Evolutionary conservation across 2,329 filamentous ascomycete species (phyloP).

Genomic region (Pseudogymnoascus sp.): DNA sequence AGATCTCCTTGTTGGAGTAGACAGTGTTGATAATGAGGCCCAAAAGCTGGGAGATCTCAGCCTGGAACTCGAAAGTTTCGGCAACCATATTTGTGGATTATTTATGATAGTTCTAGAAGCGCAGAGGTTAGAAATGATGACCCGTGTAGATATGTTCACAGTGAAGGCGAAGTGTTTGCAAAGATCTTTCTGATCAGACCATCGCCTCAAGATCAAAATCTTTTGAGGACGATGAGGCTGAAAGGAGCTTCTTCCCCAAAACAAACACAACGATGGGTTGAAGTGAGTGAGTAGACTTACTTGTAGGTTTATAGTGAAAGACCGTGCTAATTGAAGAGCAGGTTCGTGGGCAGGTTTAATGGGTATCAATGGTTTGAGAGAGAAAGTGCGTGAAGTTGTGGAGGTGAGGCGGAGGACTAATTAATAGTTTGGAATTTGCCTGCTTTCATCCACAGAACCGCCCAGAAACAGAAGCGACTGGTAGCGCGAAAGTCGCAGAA

Average conservation of each 20-base stretch:
- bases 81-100: constrained; percentile 59
- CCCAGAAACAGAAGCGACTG: constrained; percentile 10
- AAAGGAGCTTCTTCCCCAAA: not conserved
- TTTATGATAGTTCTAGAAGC: constrained; percentile 11
- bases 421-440: constrained; percentile 11
- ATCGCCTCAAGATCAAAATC: not conserved
- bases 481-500: constrained; percentile 11
- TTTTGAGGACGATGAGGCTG: not conserved
- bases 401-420: constrained; percentile 9
- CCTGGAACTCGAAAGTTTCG: constrained; percentile 99
- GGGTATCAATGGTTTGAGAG: constrained; percentile 10
- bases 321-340: constrained; percentile 10
- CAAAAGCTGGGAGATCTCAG: constrained; percentile 99
- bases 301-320: not conserved
- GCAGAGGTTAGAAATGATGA: not conserved
- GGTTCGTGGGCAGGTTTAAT: constrained; percentile 4
- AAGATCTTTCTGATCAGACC: not conserved
- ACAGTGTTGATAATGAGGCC: constrained; percentile 99
- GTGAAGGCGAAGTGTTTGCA: not conserved
- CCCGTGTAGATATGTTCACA: not conserved
- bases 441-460: constrained; percentile 8
- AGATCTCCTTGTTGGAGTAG: constrained; percentile 99
- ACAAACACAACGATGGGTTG: not conserved
- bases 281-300: constrained; percentile 2
- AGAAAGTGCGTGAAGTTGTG: constrained; percentile 6